phyloP scores from a whole-genome alignment of 2,329 filamentous ascomycete species.

The Elsinoe arachidis region DNA sequence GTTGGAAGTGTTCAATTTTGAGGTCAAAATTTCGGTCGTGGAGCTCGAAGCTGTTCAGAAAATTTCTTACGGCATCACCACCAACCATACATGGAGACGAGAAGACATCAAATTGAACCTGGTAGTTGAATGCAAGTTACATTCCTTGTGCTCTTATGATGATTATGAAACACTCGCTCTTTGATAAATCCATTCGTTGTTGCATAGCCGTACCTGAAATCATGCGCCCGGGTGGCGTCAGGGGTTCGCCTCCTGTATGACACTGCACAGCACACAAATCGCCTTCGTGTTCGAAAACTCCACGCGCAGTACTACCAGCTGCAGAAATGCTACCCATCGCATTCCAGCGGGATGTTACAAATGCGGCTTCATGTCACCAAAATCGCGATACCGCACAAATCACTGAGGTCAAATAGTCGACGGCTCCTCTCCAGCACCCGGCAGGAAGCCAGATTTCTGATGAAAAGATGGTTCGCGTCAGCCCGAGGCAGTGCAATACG shows the following conservation, averaged over 20 bases:
- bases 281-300: too few species aligned
- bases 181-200: too few species aligned
- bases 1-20: neutral
- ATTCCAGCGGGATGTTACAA: too few species aligned
- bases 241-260: too few species aligned
- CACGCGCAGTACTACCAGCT: too few species aligned
- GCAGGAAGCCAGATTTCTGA: conserved; percentile 6
- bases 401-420: neutral
- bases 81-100: neutral
- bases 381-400: neutral
- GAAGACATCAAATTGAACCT: neutral
- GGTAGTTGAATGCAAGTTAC: too few species aligned
- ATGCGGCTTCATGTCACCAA: neutral
- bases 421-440: conserved; percentile 7
- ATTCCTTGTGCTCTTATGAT: too few species aligned
- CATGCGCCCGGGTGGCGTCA: too few species aligned
- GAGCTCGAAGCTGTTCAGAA: neutral
- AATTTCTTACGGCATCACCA: neutral
- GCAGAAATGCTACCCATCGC: too few species aligned
- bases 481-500: conserved; percentile 13
- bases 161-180: too few species aligned
- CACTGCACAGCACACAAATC: too few species aligned
- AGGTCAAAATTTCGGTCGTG: neutral
- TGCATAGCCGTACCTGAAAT: too few species aligned
- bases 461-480: conserved; percentile 13